Conservation (phyloP, 129 eudicot genomes). For the Daucus carota region DNA sequence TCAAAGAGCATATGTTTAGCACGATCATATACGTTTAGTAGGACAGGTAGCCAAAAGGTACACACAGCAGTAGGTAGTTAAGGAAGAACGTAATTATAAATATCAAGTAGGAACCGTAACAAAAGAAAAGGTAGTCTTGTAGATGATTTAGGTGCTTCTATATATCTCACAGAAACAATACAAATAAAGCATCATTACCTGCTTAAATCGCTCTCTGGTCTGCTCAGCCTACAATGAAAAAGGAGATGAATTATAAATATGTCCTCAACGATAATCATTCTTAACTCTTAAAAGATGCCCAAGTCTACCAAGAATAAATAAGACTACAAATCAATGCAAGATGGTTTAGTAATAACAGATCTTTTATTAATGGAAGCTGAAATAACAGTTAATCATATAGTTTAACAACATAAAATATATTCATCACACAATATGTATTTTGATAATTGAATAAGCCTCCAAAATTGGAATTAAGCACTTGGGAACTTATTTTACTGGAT, state of each 20-base stretch:
- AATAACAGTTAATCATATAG: not conserved
- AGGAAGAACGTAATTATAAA: not conserved
- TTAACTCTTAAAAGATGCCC: not conserved
- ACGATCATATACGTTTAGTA: not conserved
- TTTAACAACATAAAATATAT: not conserved
- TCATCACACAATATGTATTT: not conserved
- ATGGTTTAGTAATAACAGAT: no score
- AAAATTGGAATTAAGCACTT: not conserved
- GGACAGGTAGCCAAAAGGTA: not conserved
- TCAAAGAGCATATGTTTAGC: no score
- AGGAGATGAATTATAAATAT: not conserved
- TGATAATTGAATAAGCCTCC: no score
- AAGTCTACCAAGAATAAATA: not conserved
- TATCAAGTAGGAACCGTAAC: not conserved
- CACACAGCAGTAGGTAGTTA: not conserved
- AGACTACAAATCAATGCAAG: not conserved
- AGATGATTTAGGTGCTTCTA: not conserved
- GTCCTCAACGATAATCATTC: not conserved
- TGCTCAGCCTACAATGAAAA: constrained; percentile 53
- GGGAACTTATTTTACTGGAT: not conserved
- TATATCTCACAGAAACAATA: not conserved
- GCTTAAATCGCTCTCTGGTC: constrained; percentile 54
- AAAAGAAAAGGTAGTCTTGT: not conserved
- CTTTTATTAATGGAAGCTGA: not conserved
- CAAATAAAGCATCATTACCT: constrained; percentile 33